These are phyloP conservation scores for Penicillium paradoxum DNA, from an alignment of 495 filamentous ascomycete species.

Conservation along the genomic window DNA sequence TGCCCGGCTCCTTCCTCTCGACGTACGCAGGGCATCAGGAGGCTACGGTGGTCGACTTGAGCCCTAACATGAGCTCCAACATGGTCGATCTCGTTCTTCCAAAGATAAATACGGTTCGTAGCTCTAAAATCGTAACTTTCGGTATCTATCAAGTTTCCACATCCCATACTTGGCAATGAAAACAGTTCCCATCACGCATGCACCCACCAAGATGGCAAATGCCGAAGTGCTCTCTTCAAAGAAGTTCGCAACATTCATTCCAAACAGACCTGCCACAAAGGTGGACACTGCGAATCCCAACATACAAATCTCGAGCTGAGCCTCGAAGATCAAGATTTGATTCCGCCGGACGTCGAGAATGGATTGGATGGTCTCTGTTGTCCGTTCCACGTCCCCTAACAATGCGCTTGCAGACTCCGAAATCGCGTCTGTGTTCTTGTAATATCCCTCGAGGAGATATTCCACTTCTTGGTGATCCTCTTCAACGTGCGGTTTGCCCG, in stretches of 20 bases:
- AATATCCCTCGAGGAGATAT: constrained; percentile 33
- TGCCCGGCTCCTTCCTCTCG: too few relatives aligned
- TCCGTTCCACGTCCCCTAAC: constrained; percentile 22
- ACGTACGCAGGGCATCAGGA: too few relatives aligned
- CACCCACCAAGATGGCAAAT: constrained; percentile 19
- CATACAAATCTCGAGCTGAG: constrained; percentile 30
- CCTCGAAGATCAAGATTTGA: constrained; percentile 34
- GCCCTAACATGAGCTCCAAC: too few relatives aligned
- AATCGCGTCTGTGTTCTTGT: constrained; percentile 28
- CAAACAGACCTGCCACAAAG: constrained; percentile 30
- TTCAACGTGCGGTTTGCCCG: constrained; percentile 21
- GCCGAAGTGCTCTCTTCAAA: constrained; percentile 24
- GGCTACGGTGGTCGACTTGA: too few relatives aligned
- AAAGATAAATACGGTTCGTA: too few relatives aligned
- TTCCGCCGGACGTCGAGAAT: constrained; percentile 31
- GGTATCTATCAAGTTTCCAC: constrained; percentile 17
- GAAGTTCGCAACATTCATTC: constrained; percentile 34
- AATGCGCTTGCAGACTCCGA: constrained; percentile 21
- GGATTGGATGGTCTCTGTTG: constrained; percentile 22
- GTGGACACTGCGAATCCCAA: constrained; percentile 27
- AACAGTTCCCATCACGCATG: constrained; percentile 12
- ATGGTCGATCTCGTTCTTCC: too few relatives aligned
- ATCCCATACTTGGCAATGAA: constrained; percentile 21
- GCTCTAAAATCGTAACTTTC: constrained; percentile 19
- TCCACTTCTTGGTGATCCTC: constrained; percentile 34